phyloP scores from a whole-genome alignment of 2,329 filamentous ascomycete species.

The Myriangium duriaei region DNA sequence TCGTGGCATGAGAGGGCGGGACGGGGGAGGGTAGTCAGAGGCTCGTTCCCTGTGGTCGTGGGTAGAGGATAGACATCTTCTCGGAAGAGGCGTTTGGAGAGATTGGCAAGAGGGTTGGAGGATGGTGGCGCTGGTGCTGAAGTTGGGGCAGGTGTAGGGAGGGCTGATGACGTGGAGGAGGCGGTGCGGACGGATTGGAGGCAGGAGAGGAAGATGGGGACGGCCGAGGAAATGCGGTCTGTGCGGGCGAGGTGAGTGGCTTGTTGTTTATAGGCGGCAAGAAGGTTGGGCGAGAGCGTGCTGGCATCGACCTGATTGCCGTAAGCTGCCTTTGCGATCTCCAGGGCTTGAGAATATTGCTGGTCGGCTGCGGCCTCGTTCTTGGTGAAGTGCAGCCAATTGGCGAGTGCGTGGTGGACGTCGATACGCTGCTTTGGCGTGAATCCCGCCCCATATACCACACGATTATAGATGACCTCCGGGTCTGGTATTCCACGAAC shows the following conservation, averaged over 20 bases:
- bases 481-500: slow-evolving; percentile 55
- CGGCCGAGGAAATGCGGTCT: slow-evolving; percentile 53
- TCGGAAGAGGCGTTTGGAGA: slow-evolving; percentile 22
- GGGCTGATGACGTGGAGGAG: slow-evolving; percentile 22
- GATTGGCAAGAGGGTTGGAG: not conserved
- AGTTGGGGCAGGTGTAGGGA: slow-evolving; percentile 13
- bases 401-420: slow-evolving; percentile 69
- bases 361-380: slow-evolving; percentile 52
- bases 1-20: slow-evolving; percentile 60
- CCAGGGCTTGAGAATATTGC: slow-evolving; percentile 63
- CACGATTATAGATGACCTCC: slow-evolving; percentile 67
- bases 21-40: slow-evolving; percentile 50
- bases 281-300: slow-evolving; percentile 52
- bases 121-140: not conserved
- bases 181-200: slow-evolving; percentile 60
- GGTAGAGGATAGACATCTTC: slow-evolving; percentile 50
- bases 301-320: slow-evolving; percentile 35
- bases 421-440: slow-evolving; percentile 66
- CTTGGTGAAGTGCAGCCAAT: slow-evolving; percentile 71
- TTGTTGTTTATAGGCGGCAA: slow-evolving; percentile 62
- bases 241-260: slow-evolving; percentile 64
- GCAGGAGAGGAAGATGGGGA: slow-evolving; percentile 76
- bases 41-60: slow-evolving; percentile 55
- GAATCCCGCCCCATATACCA: slow-evolving; percentile 71
- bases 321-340: slow-evolving; percentile 53